A percentile compares a stretch with the other conserved stretches of the same genome.
Evolutionary conservation across 768 basidiomycete genomes (phyloP).

Genomic region (Kockovaella imperatae): DNA sequence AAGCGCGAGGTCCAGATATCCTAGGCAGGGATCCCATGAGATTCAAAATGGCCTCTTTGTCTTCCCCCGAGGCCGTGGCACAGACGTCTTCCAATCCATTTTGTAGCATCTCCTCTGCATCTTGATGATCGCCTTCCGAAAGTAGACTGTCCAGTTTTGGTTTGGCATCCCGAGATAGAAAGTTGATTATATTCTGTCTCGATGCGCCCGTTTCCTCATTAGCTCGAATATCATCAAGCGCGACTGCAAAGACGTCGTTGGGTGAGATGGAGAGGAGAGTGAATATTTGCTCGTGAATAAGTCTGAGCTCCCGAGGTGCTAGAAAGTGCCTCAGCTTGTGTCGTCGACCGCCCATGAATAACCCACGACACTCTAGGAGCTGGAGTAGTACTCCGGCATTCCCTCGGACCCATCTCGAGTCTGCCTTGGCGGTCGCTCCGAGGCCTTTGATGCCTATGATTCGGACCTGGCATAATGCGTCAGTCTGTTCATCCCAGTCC

Average conservation of each 20-base stretch:
- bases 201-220: constrained; percentile 33
- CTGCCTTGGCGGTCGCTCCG: constrained; percentile 31
- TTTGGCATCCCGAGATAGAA: constrained; percentile 12
- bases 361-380: constrained; percentile 34
- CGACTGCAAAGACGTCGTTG: constrained; percentile 24
- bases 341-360: background rate
- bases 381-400: constrained; percentile 38
- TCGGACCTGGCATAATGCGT: constrained; percentile 15
- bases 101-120: constrained; percentile 20
- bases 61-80: background rate
- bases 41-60: constrained; percentile 12
- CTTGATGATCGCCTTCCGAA: constrained; percentile 11
- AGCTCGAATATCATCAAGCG: constrained; percentile 27
- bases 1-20: constrained; percentile 15
- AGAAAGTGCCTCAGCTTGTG: background rate
- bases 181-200: constrained; percentile 29
- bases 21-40: constrained; percentile 17
- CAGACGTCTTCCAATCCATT: constrained; percentile 21
- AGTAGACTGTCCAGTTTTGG: constrained; percentile 2
- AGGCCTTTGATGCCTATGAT: constrained; percentile 33
- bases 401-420: constrained; percentile 34
- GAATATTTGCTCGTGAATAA: constrained; percentile 21
- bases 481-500: background rate
- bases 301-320: constrained; percentile 29
- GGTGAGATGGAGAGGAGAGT: constrained; percentile 21